phyloP scores from a whole-genome alignment of 106 monocot genomes.

The Triglochin maritima region DNA sequence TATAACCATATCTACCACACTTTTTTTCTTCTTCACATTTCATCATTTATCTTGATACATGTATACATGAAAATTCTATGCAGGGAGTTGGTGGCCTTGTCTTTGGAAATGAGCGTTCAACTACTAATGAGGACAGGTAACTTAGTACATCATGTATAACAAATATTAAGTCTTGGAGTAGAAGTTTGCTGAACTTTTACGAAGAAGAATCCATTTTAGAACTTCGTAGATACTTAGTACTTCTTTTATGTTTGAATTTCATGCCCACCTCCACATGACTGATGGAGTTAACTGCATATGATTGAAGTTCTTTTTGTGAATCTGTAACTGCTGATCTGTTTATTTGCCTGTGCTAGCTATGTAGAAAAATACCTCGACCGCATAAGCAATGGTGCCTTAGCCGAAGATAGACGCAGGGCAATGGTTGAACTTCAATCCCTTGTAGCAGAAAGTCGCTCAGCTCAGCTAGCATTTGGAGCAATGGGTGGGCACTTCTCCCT shows the following conservation, averaged over 20 bases:
- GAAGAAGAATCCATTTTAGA: no score
- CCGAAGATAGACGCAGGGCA: conserved; percentile 85
- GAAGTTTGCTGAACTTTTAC: no score
- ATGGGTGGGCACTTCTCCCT: conserved; percentile 37
- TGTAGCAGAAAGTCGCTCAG: conserved; percentile 86
- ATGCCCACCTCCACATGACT: no score
- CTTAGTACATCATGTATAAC: no score
- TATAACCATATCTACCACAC: no score
- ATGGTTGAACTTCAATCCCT: conserved; percentile 80
- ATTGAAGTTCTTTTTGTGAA: neutral
- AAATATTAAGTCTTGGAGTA: no score
- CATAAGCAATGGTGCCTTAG: conserved; percentile 81
- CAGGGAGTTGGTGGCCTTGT: conserved; percentile 87
- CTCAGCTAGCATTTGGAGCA: conserved; percentile 91
- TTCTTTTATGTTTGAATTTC: no score
- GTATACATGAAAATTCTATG: conserved; percentile 1
- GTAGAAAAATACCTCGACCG: conserved; percentile 80
- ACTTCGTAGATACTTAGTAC: no score
- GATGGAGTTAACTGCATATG: neutral
- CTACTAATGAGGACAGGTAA: conserved; percentile 68
- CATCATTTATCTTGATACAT: no score
- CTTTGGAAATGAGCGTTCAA: conserved; percentile 59
- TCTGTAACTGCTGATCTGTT: no score
- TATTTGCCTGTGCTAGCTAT: conserved; percentile 27
- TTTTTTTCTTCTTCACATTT: no score